Evolutionary conservation across 2,329 filamentous ascomycete species (phyloP).

Genomic region (Fusarium sp.): DNA sequence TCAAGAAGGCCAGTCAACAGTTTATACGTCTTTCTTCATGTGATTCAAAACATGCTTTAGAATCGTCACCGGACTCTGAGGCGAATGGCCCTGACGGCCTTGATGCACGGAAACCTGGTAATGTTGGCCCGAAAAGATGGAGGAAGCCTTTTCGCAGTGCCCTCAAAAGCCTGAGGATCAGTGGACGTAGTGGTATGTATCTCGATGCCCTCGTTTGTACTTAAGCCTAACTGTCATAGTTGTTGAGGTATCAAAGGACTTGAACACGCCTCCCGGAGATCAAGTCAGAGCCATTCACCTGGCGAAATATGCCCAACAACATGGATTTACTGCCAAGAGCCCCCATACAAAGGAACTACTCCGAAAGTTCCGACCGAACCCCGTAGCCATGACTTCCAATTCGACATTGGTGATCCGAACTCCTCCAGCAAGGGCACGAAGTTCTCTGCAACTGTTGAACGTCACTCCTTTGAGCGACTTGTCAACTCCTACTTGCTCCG

Average conservation of each 20-base stretch:
- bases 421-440: slow-evolving; percentile 34
- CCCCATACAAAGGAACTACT: slow-evolving; percentile 43
- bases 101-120: slow-evolving; percentile 41
- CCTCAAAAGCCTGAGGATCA: slow-evolving; percentile 50
- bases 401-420: slow-evolving; percentile 47
- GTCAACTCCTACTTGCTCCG: slow-evolving; percentile 46
- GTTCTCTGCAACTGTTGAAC: slow-evolving; percentile 45
- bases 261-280: neutral
- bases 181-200: slow-evolving; percentile 44
- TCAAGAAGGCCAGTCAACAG: slow-evolving; percentile 45
- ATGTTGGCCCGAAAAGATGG: slow-evolving; percentile 50
- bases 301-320: neutral
- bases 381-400: slow-evolving; percentile 43
- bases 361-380: slow-evolving; percentile 45
- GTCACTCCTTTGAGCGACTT: slow-evolving; percentile 25
- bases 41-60: slow-evolving; percentile 24
- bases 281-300: slow-evolving; percentile 11
- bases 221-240: slow-evolving; percentile 34
- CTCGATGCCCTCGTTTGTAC: neutral
- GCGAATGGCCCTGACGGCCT: slow-evolving; percentile 15
- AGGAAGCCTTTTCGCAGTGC: slow-evolving; percentile 52
- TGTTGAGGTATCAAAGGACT: slow-evolving; percentile 39
- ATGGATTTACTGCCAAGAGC: slow-evolving; percentile 28
- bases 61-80: slow-evolving; percentile 10
- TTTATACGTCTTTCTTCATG: slow-evolving; percentile 36